Evolutionary conservation across 2,329 filamentous ascomycete genomes (phyloP).

Genomic region (Beauveria pseudobassiana): DNA sequence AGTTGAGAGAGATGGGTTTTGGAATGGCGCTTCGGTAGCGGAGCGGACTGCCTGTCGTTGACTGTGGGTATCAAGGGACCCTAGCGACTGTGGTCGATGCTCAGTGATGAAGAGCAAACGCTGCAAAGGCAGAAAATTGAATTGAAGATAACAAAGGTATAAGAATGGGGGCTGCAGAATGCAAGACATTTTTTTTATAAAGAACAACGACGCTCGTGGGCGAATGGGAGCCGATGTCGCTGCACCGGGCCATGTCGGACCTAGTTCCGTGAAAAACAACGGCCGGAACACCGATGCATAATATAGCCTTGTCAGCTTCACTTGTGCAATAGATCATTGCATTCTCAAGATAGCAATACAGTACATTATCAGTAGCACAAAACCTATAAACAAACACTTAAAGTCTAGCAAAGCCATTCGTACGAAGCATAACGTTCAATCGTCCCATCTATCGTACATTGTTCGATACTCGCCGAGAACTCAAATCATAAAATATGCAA

Average conservation of each 20-base stretch:
- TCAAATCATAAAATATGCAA: neutral
- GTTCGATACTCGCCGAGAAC: neutral
- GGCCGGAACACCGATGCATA: slow-evolving; percentile 4
- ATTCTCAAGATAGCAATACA: neutral
- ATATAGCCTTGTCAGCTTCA: no score
- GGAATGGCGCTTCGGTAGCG: neutral
- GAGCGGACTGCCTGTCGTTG: neutral
- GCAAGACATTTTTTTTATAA: neutral
- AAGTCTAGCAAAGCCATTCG: slow-evolving; percentile 4
- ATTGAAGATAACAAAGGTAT: no score
- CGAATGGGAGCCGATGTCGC: neutral
- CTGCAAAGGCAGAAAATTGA: neutral
- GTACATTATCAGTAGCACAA: neutral
- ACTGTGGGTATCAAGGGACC: neutral
- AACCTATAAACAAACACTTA: neutral
- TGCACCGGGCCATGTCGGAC: neutral
- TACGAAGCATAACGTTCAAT: neutral
- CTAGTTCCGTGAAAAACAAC: neutral
- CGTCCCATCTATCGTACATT: slow-evolving; percentile 2
- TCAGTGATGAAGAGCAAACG: neutral
- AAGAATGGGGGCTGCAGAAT: no score
- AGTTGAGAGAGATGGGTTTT: neutral
- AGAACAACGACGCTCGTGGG: neutral
- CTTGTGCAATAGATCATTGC: neutral
- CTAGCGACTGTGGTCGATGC: neutral